Base-by-base conservation (phyloP, 2,329 filamentous ascomycete species). In the Penicillium sp. region DNA sequence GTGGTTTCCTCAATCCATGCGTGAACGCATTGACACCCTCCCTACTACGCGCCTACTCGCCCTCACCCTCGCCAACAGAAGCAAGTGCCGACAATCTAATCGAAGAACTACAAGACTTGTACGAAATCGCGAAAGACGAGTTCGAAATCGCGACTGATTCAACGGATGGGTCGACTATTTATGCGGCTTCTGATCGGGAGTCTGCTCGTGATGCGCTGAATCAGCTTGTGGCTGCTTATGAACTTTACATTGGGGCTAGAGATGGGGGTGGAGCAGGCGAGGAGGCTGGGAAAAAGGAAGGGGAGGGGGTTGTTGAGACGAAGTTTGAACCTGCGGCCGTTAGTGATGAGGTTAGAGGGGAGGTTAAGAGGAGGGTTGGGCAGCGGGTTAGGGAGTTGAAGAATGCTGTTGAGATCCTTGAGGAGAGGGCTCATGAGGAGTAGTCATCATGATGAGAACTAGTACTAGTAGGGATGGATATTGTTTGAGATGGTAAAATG, bases 81-180 rank as follows among this genome's bases (percentile, higher is more conserved):
- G 4, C 56, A 8, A 62, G 68, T 44, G 62, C 63, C 0, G 70
- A 73, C 46, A 50, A 64, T 4, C 59, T 73, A 12, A 67, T 73
- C 40, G 69, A 72, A 23, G 70, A 73, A 49, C 24, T 73, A 2
- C 68, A 73, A 56, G 70, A 73, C 41, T 59, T 72, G 55, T 73
- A 66, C 55, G 71, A 75, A 49, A 72, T 71, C 1, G 75, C 77
- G 3, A 71, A 72, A 52, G 77, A 79, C 57, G 76, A 79, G 60
- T 76, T 79, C 50, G 76, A 79, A 64, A 79, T 80, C 54, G 77
- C 77, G 3, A 70, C 71, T 0, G 76, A 79, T 48, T 76, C 75
- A 54, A 78, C 76, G 1, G 71, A 77, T 33, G 66, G 65, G 24
- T 64, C 70, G 1, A 75, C 75, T 2, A 73, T 77, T 48, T 79